These are phyloP conservation scores for Aureobasidium zeae DNA, from an alignment of 2,329 filamentous ascomycete genomes.

Conservation along the genomic window DNA sequence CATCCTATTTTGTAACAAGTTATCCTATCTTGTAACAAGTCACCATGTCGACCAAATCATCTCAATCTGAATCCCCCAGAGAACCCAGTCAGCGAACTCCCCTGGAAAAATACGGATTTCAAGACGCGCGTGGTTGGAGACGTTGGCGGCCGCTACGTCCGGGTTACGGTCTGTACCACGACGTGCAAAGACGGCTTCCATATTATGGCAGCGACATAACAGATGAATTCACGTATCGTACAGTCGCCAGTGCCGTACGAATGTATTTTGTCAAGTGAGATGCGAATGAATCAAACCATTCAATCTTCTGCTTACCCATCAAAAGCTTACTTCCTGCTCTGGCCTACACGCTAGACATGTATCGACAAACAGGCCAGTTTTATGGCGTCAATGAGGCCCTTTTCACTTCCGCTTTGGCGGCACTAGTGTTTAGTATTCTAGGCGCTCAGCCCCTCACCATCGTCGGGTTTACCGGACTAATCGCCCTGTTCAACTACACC, in stretches of 20 bases:
- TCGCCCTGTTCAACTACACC: slow-evolving; percentile 49
- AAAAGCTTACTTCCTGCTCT: slow-evolving; percentile 49
- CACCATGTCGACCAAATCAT: no score
- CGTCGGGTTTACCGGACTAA: slow-evolving; percentile 48
- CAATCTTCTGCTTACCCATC: no score
- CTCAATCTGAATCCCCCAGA: no score
- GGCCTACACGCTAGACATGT: slow-evolving; percentile 51
- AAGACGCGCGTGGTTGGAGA: slow-evolving; percentile 27
- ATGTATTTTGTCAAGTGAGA: no score
- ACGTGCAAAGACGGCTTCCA: slow-evolving; percentile 42
- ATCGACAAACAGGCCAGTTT: slow-evolving; percentile 44
- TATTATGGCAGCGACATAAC: slow-evolving; percentile 48
- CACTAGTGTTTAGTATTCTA: slow-evolving; percentile 45
- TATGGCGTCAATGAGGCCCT: slow-evolving; percentile 50
- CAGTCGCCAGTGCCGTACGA: slow-evolving; percentile 45
- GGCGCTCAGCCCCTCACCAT: slow-evolving; percentile 48
- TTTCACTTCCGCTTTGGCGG: slow-evolving; percentile 47
- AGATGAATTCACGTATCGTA: slow-evolving; percentile 47
- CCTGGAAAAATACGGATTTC: slow-evolving; percentile 31
- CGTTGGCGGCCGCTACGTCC: slow-evolving; percentile 33
- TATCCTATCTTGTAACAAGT: no score
- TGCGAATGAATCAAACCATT: no score
- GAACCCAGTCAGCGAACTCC: no score
- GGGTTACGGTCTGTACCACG: slow-evolving; percentile 46
- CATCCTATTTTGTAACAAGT: no score